Conservation (phyloP, 2,329 filamentous ascomycete species). For the Colletotrichum liriopes region DNA sequence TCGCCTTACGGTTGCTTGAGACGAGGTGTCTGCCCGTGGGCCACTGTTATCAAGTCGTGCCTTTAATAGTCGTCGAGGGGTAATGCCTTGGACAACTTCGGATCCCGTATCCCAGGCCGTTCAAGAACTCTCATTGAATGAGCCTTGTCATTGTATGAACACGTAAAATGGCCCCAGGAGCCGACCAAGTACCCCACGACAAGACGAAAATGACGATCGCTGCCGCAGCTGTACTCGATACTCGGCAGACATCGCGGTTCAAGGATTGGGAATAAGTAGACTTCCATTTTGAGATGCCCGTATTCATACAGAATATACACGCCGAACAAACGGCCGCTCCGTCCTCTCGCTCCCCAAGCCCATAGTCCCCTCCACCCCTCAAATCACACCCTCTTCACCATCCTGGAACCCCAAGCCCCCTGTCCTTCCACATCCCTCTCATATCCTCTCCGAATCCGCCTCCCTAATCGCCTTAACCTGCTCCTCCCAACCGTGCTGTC, state of each 20-base stretch:
- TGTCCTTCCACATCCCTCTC: slow-evolving; percentile 43
- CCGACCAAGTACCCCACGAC: not conserved
- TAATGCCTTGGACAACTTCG: not conserved
- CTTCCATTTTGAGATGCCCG: slow-evolving; percentile 40
- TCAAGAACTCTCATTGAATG: not conserved
- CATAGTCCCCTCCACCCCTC: not conserved
- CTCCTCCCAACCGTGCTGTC: slow-evolving; percentile 68
- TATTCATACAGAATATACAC: slow-evolving; percentile 44
- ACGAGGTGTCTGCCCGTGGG: not conserved
- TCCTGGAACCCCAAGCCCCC: not conserved
- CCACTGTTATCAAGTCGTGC: not conserved
- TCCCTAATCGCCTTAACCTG: slow-evolving; percentile 66
- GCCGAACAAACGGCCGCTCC: slow-evolving; percentile 27
- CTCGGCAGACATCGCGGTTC: not conserved
- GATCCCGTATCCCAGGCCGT: not conserved
- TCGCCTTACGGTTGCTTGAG: not conserved
- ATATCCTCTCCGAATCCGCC: slow-evolving; percentile 67
- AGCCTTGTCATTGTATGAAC: not conserved
- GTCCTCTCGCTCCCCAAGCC: not conserved
- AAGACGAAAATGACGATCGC: not conserved
- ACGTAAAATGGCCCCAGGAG: too few species aligned
- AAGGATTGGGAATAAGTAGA: slow-evolving; percentile 13
- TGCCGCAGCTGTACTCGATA: not conserved
- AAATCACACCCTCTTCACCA: not conserved
- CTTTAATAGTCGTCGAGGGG: too few species aligned